Evolutionary conservation across 2,329 filamentous ascomycete species (phyloP).

Genomic region (Ophiosphaerella narmari): DNA sequence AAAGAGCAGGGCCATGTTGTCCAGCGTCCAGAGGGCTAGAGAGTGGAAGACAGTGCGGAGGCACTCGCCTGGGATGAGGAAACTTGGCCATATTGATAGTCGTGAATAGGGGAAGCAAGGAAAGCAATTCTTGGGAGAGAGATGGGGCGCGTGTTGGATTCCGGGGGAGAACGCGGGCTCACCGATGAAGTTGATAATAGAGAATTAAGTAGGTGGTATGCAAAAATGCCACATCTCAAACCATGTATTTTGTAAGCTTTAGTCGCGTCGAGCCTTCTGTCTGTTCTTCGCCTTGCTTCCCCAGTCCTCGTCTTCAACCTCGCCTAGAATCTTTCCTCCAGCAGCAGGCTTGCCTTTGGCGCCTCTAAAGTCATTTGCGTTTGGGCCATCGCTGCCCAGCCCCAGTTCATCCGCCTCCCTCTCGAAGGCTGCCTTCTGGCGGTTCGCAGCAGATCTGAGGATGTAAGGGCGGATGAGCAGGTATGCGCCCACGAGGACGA

Average conservation of each 20-base stretch:
- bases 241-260: not conserved
- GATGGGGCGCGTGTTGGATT: slow-evolving; percentile 37
- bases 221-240: not conserved
- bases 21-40: slow-evolving; percentile 13
- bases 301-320: slow-evolving; percentile 43
- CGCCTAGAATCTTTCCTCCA: slow-evolving; percentile 27
- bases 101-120: slow-evolving; percentile 23
- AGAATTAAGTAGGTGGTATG: not conserved
- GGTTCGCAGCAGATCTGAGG: slow-evolving; percentile 67
- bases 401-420: slow-evolving; percentile 50
- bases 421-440: slow-evolving; percentile 68
- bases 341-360: slow-evolving; percentile 50
- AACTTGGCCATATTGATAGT: slow-evolving; percentile 5
- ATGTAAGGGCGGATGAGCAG: slow-evolving; percentile 72
- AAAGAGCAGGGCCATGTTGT: slow-evolving; percentile 29
- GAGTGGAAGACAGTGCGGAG: slow-evolving; percentile 3
- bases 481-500: slow-evolving; percentile 75
- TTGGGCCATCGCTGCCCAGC: slow-evolving; percentile 35
- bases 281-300: slow-evolving; percentile 64
- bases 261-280: slow-evolving; percentile 49
- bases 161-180: slow-evolving; percentile 12
- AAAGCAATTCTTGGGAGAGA: slow-evolving; percentile 11
- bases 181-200: not conserved
- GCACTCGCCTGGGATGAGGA: not conserved
- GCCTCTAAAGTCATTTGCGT: slow-evolving; percentile 41